A percentile compares a stretch with the other conserved stretches of the same genome.
phyloP scores from a whole-genome alignment of 1,284 basidiomycete species.

The Cryptococcus sp. region DNA sequence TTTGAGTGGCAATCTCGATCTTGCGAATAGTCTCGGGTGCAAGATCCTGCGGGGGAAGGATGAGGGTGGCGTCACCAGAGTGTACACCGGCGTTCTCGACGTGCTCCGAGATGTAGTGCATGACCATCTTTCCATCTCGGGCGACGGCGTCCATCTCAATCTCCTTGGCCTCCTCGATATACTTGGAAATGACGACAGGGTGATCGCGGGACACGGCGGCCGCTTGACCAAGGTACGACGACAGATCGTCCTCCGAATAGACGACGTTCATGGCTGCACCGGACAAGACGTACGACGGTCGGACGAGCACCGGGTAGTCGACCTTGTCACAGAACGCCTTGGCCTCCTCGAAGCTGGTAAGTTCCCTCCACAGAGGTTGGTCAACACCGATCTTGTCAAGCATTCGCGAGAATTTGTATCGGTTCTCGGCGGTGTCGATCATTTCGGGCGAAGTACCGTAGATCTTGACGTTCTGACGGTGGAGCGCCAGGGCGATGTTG shows the following conservation, averaged over 20 bases:
- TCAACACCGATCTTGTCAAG: slow-evolving; percentile 97
- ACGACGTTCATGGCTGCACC: slow-evolving; percentile 99
- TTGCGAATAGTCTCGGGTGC: slow-evolving; percentile 94
- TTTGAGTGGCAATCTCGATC: slow-evolving; percentile 94
- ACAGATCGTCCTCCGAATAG: slow-evolving; percentile 86
- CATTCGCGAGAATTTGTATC: slow-evolving; percentile 98
- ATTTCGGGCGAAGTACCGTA: slow-evolving; percentile 98
- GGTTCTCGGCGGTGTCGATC: slow-evolving; percentile 99
- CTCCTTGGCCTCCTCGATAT: slow-evolving; percentile 99
- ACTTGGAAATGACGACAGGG: slow-evolving; percentile 98
- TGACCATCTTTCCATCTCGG: slow-evolving; percentile 93
- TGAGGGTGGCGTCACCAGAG: slow-evolving; percentile 96
- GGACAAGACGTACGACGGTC: slow-evolving; percentile 96
- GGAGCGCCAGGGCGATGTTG: slow-evolving; percentile 92
- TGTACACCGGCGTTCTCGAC: slow-evolving; percentile 99
- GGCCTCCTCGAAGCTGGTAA: slow-evolving; percentile 88
- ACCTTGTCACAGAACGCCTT: slow-evolving; percentile 84
- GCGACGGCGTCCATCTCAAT: slow-evolving; percentile 99
- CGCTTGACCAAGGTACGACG: slow-evolving; percentile 91
- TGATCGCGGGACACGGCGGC: slow-evolving; percentile 95
- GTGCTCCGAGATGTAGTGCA: slow-evolving; percentile 99
- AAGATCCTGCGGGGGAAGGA: slow-evolving; percentile 95
- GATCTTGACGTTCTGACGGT: slow-evolving; percentile 96
- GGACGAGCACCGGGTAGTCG: slow-evolving; percentile 92
- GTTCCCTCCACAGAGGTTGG: slow-evolving; percentile 96